Base-by-base conservation (phyloP, 805 yeast species). In the Saturnispora dispora region DNA sequence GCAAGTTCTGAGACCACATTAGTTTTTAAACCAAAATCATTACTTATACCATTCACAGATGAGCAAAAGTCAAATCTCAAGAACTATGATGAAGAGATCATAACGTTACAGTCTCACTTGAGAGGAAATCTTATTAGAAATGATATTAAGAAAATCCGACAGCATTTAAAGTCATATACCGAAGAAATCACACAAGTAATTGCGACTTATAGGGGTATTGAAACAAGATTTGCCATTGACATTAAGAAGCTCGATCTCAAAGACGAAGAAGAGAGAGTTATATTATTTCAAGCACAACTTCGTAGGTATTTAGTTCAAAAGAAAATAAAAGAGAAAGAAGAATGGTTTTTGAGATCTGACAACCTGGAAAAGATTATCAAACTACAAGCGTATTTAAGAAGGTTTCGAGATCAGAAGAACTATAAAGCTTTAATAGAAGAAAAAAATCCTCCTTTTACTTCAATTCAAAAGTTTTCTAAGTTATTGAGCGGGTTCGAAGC, bases 391-490 rank as follows among this genome's bases (percentile, higher is more conserved):
- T 71, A 72, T 37, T 75, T 91, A 51, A 77, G 89, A 52, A 82
- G 88, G 32, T 72, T 75, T 57, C 76, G 79, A 50, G 83, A 84
- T 53, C 83, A 83, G 11, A 74, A 71, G 33, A 93, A 96, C 1
- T 93, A 88, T 66, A 77, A 76, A 53, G 78, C 86, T 2, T 70
- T 93, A 52, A 78, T 87, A 46, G 75, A 78, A 9, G 81, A 78
- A 64, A 77, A 75, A 37, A 83, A 85, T 59, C 97, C 98, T 0
- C 85, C 95, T 0, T 67, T 93, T 46, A 69, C 82, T 32, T 85
- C 88, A 0, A 82, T 93, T 23, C 77, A 81, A 58, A 82, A 80
- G 52, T 93, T 89, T 66, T 85, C 90, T 3, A 78, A 80, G 57
- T 67, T 93, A 41, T 67, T 93, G 44, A 73, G 75, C 25, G 85